Evolutionary conservation across 1,284 basidiomycete genomes (phyloP).

Genomic region (Moesziomyces parantarcticus): DNA sequence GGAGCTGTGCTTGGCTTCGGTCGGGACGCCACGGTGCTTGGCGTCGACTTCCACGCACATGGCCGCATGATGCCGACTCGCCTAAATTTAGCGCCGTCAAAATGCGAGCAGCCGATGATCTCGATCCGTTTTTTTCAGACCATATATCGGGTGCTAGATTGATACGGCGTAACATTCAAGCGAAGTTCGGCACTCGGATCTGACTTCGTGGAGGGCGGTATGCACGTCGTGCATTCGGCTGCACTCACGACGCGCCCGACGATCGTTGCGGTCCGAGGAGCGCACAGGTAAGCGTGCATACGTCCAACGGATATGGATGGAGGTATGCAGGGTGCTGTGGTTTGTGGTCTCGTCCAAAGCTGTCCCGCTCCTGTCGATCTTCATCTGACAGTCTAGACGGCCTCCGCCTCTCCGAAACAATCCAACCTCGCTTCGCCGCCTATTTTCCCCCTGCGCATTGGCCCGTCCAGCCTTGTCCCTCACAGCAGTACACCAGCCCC

Average conservation of each 20-base stretch:
- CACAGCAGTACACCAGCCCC: too few relatives aligned
- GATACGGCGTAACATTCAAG: slow-evolving; percentile 9
- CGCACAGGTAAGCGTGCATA: slow-evolving; percentile 32
- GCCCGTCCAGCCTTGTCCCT: background rate
- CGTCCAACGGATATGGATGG: background rate
- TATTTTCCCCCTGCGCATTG: background rate
- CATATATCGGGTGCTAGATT: background rate
- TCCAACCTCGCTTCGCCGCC: too few relatives aligned
- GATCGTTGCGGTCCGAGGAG: slow-evolving; percentile 14
- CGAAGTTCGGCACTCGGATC: too few relatives aligned
- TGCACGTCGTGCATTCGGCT: slow-evolving; percentile 19
- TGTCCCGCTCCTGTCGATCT: background rate
- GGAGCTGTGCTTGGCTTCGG: too few relatives aligned
- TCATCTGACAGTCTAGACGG: background rate
- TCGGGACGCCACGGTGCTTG: too few relatives aligned
- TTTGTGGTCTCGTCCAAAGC: background rate
- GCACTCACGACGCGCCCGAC: slow-evolving; percentile 34
- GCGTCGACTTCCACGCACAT: slow-evolving; percentile 1
- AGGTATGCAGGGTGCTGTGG: background rate
- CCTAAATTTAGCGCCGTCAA: slow-evolving; percentile 4
- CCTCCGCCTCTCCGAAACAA: background rate
- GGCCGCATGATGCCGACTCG: background rate
- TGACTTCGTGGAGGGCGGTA: too few relatives aligned
- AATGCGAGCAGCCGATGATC: too few relatives aligned
- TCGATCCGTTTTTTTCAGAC: too few relatives aligned